Conservation (phyloP, 139 green algal genomes). For the Micractinium sp. region DNA sequence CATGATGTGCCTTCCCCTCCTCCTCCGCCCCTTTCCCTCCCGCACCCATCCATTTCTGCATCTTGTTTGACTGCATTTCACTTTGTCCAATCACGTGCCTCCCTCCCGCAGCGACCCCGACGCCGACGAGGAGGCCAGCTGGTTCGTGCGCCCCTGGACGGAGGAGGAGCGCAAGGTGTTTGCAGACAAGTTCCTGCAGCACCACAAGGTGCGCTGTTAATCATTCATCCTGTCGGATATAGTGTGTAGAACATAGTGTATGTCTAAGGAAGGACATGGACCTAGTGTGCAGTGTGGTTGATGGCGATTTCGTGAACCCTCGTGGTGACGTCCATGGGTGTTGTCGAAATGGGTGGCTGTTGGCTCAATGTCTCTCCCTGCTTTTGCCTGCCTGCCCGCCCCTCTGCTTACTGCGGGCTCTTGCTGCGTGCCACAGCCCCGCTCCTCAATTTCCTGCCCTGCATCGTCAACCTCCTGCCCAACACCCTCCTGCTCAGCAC, state of each 20-base stretch:
- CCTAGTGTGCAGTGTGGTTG: too few relatives aligned
- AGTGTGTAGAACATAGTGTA: too few relatives aligned
- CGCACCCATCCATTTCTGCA: neutral
- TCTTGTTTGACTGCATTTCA: neutral
- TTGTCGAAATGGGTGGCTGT: too few relatives aligned
- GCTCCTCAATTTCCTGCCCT: too few relatives aligned
- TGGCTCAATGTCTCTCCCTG: too few relatives aligned
- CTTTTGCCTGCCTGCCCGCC: too few relatives aligned
- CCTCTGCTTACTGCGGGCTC: neutral
- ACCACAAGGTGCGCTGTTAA: slow-evolving; percentile 60
- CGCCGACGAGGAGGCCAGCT: slow-evolving; percentile 47
- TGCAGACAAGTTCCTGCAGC: slow-evolving; percentile 84
- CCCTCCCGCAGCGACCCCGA: slow-evolving; percentile 57
- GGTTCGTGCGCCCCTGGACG: slow-evolving; percentile 68
- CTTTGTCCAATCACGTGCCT: neutral
- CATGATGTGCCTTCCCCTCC: neutral
- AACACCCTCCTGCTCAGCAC: neutral
- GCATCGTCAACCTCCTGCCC: too few relatives aligned
- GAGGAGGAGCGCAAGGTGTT: slow-evolving; percentile 85
- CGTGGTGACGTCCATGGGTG: too few relatives aligned
- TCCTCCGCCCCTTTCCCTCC: neutral
- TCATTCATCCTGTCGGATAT: too few relatives aligned
- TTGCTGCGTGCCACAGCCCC: too few relatives aligned
- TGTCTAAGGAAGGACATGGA: too few relatives aligned
- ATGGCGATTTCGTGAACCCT: too few relatives aligned